Evolutionary conservation across 805 yeast species (phyloP).

Genomic region (Cyberlindnera nakhonratchasimensis): DNA sequence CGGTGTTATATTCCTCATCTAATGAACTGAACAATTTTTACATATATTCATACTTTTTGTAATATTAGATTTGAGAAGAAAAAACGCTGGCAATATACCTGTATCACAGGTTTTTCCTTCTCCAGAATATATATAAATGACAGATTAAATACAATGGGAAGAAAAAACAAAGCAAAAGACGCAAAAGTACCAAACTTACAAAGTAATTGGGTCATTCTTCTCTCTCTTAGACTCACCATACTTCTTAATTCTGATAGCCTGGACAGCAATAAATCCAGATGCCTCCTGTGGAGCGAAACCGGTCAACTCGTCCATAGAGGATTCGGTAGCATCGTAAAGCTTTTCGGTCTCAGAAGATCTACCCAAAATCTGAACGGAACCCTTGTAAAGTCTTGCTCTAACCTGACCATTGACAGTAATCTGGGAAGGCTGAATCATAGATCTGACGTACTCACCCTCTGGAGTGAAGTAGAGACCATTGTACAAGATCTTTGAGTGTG

Average conservation of each 20-base stretch:
- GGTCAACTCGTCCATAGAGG: conserved; percentile 98
- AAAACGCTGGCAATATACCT: neutral
- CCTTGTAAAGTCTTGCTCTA: conserved; percentile 92
- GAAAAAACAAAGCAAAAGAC: no score
- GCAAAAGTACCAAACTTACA: conserved; percentile 27
- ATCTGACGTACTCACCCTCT: conserved; percentile 93
- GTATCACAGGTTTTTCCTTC: neutral
- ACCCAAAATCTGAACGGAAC: conserved; percentile 78
- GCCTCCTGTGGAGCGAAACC: conserved; percentile 98
- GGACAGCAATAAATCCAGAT: conserved; percentile 95
- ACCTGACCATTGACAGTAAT: conserved; percentile 94
- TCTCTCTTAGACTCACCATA: conserved; percentile 94
- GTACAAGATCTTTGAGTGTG: conserved; percentile 86
- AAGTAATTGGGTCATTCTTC: conserved; percentile 49
- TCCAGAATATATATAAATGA: neutral
- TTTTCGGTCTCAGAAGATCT: conserved; percentile 95
- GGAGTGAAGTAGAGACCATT: conserved; percentile 98
- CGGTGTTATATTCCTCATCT: no score
- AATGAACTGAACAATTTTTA: no score
- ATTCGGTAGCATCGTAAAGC: conserved; percentile 95
- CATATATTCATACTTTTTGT: no score
- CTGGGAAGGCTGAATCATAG: conserved; percentile 94
- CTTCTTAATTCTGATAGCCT: conserved; percentile 97
- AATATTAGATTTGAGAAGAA: no score
- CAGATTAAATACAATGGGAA: neutral